Evolutionary conservation across 768 basidiomycete species (phyloP).

Genomic region (Leccinum olivaceopallidum): DNA sequence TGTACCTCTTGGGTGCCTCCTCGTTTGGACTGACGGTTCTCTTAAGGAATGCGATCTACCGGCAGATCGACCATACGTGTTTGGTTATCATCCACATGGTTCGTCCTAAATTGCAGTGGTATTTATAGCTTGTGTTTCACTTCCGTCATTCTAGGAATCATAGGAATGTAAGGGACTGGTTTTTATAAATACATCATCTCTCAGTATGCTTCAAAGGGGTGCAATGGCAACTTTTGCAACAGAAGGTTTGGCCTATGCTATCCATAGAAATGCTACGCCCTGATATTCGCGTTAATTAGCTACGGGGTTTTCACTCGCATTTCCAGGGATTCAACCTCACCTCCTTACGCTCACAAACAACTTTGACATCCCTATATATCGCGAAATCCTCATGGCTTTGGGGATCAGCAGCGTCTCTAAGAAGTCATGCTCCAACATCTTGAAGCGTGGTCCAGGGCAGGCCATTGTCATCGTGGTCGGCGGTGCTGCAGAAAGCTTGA

Average conservation of each 20-base stretch:
- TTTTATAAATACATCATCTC: not conserved
- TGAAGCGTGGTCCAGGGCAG: slow-evolving; percentile 56
- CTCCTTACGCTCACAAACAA: slow-evolving; percentile 89
- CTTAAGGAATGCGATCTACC: slow-evolving; percentile 82
- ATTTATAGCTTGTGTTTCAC: slow-evolving; percentile 7
- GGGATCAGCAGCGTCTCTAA: slow-evolving; percentile 95
- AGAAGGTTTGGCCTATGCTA: slow-evolving; percentile 58
- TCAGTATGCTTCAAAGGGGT: slow-evolving; percentile 54
- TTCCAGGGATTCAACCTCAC: slow-evolving; percentile 91
- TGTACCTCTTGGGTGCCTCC: not conserved
- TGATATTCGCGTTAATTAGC: slow-evolving; percentile 43
- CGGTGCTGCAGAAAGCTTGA: slow-evolving; percentile 92
- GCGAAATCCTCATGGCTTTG: slow-evolving; percentile 83
- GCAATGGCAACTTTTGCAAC: slow-evolving; percentile 96
- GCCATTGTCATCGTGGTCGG: slow-evolving; percentile 96
- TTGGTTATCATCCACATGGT: slow-evolving; percentile 99
- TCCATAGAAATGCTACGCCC: not conserved
- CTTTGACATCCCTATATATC: slow-evolving; percentile 90
- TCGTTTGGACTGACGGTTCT: not conserved
- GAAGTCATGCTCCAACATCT: slow-evolving; percentile 85
- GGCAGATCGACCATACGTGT: slow-evolving; percentile 90
- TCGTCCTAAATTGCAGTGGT: slow-evolving; percentile 20
- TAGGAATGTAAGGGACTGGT: slow-evolving; percentile 78
- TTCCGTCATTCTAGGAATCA: slow-evolving; percentile 66
- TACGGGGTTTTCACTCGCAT: slow-evolving; percentile 85